Evolutionary conservation across 192 early-diverging fungal genomes (phyloP), one percentile per base, ranked within the genome.

Genomic region (Entomortierella parvispora): DNA sequence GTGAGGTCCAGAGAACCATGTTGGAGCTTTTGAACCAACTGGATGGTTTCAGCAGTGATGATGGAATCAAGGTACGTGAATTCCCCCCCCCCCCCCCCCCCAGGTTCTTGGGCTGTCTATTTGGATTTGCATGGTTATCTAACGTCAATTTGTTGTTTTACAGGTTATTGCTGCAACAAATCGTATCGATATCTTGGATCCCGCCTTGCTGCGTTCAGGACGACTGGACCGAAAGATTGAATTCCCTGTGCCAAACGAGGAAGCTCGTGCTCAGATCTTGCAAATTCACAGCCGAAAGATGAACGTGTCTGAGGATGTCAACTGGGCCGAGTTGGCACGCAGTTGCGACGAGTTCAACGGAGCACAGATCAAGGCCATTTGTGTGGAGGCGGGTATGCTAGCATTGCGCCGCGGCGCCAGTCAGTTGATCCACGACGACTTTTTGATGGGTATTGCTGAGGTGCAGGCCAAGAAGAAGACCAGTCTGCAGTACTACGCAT

Each of bases 391-490:
- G 10, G 96, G 97, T 57, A 99, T 99, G 97, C 90, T 98, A 87
- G 97, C 97, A 26, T 80, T 99, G 58, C 87, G 97, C 29, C 84
- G 97, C 28, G 93, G 93, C 0, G 95, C 93, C 7, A 87, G 87
- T 18, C 88, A 96, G 80, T 89, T 99, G 65, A 88, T 76, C 47
- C 97, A 99, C 63, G 97, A 99, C 80, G 97, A 99, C 68, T 99
- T 94, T 80, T 95, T 98, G 95, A 68, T 81, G 85, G 94, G 92
- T 50, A 97, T 97, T 62, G 92, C 96, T 65, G 97, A 99, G 81
- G 97, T 99, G 26, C 95, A 97, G 82, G 97, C 97, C 47, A 97
- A 97, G 92, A 99, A 99, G 90, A 97, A 97, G 90, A 97, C 93
- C 23, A 92, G 94, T 62, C 82, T 99, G 65, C 89, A 92, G 83